Evolutionary conservation across 169 alveolate genomes (phyloP).

Genomic region (Besnoitia besnoiti): DNA sequence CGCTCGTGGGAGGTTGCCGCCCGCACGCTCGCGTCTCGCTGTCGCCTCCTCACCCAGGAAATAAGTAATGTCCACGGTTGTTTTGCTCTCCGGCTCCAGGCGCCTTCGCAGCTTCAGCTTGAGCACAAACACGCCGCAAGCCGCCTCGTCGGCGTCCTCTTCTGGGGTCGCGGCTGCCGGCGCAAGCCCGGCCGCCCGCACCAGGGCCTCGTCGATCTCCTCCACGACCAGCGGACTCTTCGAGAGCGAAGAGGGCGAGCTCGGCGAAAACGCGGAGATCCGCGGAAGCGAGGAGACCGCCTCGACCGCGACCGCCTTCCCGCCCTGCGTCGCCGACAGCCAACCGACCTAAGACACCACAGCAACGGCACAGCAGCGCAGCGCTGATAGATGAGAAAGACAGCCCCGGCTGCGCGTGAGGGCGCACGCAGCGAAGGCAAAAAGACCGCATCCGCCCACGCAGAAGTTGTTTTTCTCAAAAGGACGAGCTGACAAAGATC

Average conservation of each 20-base stretch:
- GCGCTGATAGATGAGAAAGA: neutral
- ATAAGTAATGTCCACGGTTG: neutral
- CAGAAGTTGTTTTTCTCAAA: too few relatives aligned
- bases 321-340: neutral
- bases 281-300: neutral
- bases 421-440: neutral
- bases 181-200: neutral
- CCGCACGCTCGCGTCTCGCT: too few relatives aligned
- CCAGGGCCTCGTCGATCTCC: neutral
- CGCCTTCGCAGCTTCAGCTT: neutral
- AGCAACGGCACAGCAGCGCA: neutral
- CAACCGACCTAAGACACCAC: slow-evolving; percentile 13
- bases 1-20: too few relatives aligned
- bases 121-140: neutral
- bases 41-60: neutral
- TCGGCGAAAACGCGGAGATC: neutral
- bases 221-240: neutral
- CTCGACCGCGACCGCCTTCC: neutral
- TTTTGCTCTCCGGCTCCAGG: neutral
- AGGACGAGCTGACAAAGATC: too few relatives aligned
- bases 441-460: neutral
- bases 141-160: neutral
- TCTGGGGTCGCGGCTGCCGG: neutral
- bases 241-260: neutral
- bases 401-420: neutral